A percentile compares a stretch with the other conserved stretches of the same genome.
phyloP scores from a whole-genome alignment of 495 filamentous ascomycete genomes.

The Penicillium waksmanii region DNA sequence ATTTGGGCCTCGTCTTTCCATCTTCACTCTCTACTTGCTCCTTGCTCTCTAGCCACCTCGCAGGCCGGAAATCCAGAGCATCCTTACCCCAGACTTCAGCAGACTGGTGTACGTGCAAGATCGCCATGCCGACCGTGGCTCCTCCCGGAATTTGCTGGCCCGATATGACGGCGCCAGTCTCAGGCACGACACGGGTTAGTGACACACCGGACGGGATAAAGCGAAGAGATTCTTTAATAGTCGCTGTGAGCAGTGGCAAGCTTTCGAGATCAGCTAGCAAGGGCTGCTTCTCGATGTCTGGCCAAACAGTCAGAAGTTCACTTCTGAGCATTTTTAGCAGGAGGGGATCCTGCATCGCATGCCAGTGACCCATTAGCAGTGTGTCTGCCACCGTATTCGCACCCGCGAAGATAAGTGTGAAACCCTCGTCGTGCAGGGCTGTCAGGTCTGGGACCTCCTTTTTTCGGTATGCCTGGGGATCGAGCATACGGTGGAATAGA shows the following conservation, averaged over 20 bases:
- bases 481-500: slow-evolving; percentile 11
- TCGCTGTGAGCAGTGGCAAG: not conserved
- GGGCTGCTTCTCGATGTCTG: slow-evolving; percentile 2
- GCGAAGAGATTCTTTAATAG: slow-evolving; percentile 1
- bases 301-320: slow-evolving; percentile 8
- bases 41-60: not conserved
- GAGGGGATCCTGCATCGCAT: slow-evolving; percentile 5
- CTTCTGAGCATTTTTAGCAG: not conserved
- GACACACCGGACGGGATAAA: slow-evolving; percentile 2
- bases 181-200: not conserved
- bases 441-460: slow-evolving; percentile 5
- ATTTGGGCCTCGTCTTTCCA: not conserved
- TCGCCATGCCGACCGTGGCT: slow-evolving; percentile 1
- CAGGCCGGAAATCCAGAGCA: not conserved
- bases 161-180: not conserved
- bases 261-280: slow-evolving; percentile 6
- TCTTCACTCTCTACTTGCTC: not conserved
- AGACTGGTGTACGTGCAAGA: not conserved
- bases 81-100: not conserved
- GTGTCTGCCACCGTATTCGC: slow-evolving; percentile 13
- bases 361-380: slow-evolving; percentile 13
- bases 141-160: slow-evolving; percentile 1
- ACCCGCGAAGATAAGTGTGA: slow-evolving; percentile 13
- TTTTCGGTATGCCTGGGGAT: slow-evolving; percentile 8
- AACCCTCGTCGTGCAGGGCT: slow-evolving; percentile 9